Evolutionary conservation across 148 eudicot species (phyloP), one percentile per base, ranked within the genome.

Genomic region (Bassia scoparia): DNA sequence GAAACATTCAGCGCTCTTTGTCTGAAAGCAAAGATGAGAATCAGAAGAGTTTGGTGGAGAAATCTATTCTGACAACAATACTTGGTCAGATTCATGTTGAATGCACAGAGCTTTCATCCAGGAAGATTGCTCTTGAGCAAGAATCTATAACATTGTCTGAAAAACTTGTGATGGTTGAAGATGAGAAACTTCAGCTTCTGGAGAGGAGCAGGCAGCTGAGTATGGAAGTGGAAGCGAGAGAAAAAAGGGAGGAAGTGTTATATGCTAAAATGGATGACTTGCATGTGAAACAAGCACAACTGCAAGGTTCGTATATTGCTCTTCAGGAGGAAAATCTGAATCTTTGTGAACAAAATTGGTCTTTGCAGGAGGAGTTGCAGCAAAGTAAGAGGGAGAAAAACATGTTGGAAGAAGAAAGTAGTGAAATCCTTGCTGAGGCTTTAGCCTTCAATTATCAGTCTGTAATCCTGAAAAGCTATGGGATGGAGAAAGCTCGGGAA

Each of bases 1-100:
- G 78, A 60, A 76, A 81, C 62, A 71, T 83, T 49, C 83, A 85
- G 73, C 75, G 61, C 65, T 83, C 86, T 55, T 67, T 95, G 41
- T 83, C 73, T 8, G 80, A 81, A 52, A 75, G 78, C 59, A 84
- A 84, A 71, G 93, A 95, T 63, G 88, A 89, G 66, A 88, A 86
- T 74, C 86, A 86, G 54, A 84, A 81, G 73, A 81, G 89, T 23
- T 76, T 80, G 70, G 79, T 89, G 70, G 93, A 91, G 77, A 91
- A 91, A 72, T 84, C 86, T 3, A 83, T 95, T 80, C 87, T 91
- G 17, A 62, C 88, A 20, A 80, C 93, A 59, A 75, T 89, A 37
- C 77, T 91, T 30, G 74, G 67, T 81, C 89, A 91, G 78, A 78
- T 91, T 78, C 81, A 82, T 73, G 30, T 73, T 21, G 88, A 89